Percentiles rank a stretch among this genome's conserved stretches.
Evolutionary conservation across 164 flowering plant genomes (phyloP).

Genomic region (Macadamia integrifolia): DNA sequence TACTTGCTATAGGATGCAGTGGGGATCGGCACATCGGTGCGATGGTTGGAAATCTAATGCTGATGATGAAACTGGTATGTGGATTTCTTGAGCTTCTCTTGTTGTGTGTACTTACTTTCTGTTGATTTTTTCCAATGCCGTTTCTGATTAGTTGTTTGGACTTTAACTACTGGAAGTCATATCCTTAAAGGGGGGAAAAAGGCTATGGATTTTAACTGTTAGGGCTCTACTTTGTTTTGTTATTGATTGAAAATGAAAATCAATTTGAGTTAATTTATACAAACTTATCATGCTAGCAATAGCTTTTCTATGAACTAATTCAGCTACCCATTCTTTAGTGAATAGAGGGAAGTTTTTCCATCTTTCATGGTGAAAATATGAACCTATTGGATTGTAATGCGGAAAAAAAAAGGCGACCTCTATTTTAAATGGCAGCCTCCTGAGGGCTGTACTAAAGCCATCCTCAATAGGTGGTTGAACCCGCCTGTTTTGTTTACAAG

Average conservation of each 20-base stretch:
- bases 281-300: not conserved
- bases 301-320: not conserved
- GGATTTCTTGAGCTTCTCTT: not conserved
- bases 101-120: not conserved
- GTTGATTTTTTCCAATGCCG: not conserved
- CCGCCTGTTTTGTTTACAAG: too few relatives aligned
- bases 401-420: not conserved
- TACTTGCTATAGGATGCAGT: conserved; percentile 64
- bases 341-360: not conserved
- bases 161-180: not conserved
- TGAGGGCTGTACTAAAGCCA: not conserved
- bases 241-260: not conserved
- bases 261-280: not conserved
- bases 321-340: not conserved
- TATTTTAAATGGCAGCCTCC: not conserved
- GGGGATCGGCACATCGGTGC: conserved; percentile 51
- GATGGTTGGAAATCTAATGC: conserved; percentile 56
- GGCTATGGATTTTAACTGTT: not conserved
- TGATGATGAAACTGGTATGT: conserved; percentile 56
- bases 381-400: too few relatives aligned
- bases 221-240: not conserved
- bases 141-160: not conserved
- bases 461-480: too few relatives aligned
- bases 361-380: not conserved
- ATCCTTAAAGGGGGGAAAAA: too few relatives aligned